These are phyloP conservation scores for Saprolegnia parasitica DNA, from an alignment of 352 stramenopile genomes.

Conservation along the genomic window DNA sequence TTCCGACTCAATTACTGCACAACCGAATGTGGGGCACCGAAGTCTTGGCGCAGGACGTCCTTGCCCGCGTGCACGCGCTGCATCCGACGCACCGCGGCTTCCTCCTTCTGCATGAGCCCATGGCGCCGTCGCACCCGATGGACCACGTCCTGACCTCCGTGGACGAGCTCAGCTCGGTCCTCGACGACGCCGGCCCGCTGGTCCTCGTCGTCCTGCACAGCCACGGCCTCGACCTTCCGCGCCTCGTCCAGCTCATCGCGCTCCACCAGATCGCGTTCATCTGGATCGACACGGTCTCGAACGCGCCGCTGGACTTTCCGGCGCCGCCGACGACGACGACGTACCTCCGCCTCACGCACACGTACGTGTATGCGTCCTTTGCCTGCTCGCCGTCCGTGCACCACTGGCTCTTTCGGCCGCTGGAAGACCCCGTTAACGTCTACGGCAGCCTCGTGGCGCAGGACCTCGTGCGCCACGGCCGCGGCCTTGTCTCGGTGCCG, in stretches of 20 bases:
- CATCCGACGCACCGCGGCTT: background rate
- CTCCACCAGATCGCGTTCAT: background rate
- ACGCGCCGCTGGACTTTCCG: background rate
- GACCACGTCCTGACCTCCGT: background rate
- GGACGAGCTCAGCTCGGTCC: background rate
- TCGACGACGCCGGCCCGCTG: background rate
- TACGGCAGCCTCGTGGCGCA: background rate
- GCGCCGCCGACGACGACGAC: background rate
- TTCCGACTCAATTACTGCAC: too few species aligned
- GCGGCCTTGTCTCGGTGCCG: slow-evolving; percentile 33
- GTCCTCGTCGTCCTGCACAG: background rate
- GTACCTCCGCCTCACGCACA: background rate
- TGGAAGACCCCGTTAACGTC: background rate
- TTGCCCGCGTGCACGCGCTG: background rate
- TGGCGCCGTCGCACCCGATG: background rate
- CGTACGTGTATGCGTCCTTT: slow-evolving; percentile 1
- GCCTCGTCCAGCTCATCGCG: background rate
- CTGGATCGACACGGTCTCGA: background rate
- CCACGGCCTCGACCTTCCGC: background rate
- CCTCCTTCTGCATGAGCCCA: background rate
- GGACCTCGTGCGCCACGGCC: background rate
- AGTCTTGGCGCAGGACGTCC: background rate
- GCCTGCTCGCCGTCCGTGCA: background rate
- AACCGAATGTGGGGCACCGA: background rate
- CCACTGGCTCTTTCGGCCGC: slow-evolving; percentile 7